Conservation (phyloP, 768 basidiomycete species). For the Suillus paluster region DNA sequence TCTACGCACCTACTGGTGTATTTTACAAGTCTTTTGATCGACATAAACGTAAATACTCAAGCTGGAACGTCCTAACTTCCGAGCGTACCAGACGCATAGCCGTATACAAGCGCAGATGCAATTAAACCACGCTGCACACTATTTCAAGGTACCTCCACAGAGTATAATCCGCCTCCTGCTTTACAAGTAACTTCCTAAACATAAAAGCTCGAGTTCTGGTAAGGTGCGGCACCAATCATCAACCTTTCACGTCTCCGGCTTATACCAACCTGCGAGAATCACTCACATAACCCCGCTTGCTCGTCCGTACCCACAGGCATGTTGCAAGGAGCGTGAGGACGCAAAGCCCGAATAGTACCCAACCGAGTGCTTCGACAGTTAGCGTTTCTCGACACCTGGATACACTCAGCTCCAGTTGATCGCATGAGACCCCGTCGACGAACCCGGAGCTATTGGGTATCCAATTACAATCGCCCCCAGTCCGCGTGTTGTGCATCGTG, state of each 20-base stretch:
- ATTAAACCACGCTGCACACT: background rate
- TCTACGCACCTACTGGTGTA: background rate
- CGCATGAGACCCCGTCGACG: conserved; percentile 27
- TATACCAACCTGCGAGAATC: conserved; percentile 48
- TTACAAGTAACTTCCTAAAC: conserved; percentile 20
- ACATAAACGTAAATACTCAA: background rate
- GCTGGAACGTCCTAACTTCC: background rate
- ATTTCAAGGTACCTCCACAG: background rate
- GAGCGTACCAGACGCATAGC: background rate
- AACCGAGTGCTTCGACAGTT: conserved; percentile 75
- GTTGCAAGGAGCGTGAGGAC: conserved; percentile 58
- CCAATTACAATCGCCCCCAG: conserved; percentile 61
- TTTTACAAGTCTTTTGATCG: no score
- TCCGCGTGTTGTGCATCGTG: conserved; percentile 65
- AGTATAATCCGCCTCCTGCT: background rate
- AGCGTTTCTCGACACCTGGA: conserved; percentile 70
- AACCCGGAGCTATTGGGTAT: conserved; percentile 40
- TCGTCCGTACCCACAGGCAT: conserved; percentile 51
- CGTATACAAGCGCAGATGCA: background rate
- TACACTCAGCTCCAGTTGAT: conserved; percentile 22
- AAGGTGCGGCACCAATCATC: conserved; percentile 18
- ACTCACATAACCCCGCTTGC: conserved; percentile 43
- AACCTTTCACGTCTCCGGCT: conserved; percentile 27
- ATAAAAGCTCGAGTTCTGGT: conserved; percentile 39
- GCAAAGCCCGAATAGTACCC: conserved; percentile 75